These are phyloP conservation scores for Hura crepitans DNA, from an alignment of 441 rosid genomes.

Conservation along the genomic window DNA sequence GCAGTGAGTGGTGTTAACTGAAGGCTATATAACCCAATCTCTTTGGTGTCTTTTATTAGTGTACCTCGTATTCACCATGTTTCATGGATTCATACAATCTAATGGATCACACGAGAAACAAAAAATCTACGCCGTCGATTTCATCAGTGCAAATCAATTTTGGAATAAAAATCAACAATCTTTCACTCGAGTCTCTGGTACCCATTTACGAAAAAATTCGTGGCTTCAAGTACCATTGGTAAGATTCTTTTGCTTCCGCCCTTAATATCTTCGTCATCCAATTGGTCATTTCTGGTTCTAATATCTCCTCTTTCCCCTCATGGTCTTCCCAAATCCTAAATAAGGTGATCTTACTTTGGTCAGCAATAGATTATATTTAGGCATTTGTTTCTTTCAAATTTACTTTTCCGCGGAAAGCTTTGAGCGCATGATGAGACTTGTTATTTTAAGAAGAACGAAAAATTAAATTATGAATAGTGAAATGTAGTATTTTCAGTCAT, in stretches of 20 bases:
- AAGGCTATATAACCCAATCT: constrained; percentile 30
- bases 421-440: no score
- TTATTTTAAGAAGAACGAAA: no score
- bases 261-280: neutral
- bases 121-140: neutral
- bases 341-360: constrained; percentile 3
- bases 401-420: no score
- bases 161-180: neutral
- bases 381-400: no score
- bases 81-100: constrained; percentile 3
- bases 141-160: no score
- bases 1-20: constrained; percentile 50
- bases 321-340: constrained; percentile 13
- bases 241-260: constrained; percentile 15
- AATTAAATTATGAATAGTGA: no score
- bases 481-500: no score
- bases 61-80: constrained; percentile 1
- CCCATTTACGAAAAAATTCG: constrained; percentile 16
- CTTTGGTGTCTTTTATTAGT: constrained; percentile 3
- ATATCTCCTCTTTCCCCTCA: neutral
- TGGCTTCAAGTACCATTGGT: neutral
- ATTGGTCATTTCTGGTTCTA: neutral
- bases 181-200: constrained; percentile 22
- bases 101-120: constrained; percentile 4
- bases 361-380: neutral